Evolutionary conservation across 164 flowering plant genomes (phyloP).

Genomic region (Piper longum): DNA sequence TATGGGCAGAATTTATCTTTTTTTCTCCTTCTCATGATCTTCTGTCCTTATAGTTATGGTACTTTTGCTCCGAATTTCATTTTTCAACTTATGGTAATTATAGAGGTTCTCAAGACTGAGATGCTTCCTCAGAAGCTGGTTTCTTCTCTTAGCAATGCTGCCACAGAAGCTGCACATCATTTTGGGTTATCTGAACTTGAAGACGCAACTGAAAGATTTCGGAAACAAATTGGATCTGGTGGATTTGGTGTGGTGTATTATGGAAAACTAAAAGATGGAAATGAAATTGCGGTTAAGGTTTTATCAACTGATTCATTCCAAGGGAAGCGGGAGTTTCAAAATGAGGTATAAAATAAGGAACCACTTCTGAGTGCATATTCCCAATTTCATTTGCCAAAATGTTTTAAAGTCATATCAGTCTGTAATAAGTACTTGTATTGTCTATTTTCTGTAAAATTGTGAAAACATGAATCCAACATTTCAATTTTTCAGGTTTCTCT

Average conservation of each 20-base stretch:
- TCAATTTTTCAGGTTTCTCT: conserved; percentile 50
- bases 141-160: conserved; percentile 37
- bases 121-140: conserved; percentile 33
- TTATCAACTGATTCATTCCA: conserved; percentile 72
- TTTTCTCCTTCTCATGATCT: not conserved
- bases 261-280: conserved; percentile 76
- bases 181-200: conserved; percentile 61
- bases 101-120: conserved; percentile 22
- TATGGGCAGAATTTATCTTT: conserved; percentile 6
- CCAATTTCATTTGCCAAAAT: too few species aligned
- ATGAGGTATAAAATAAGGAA: conserved; percentile 42
- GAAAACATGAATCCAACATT: not conserved
- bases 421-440: too few species aligned
- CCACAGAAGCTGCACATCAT: conserved; percentile 69
- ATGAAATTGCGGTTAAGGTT: conserved; percentile 93
- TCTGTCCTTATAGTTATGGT: not conserved
- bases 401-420: too few species aligned
- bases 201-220: conserved; percentile 68
- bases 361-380: not conserved
- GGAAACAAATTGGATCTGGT: conserved; percentile 84
- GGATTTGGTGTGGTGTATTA: conserved; percentile 93
- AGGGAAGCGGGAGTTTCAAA: conserved; percentile 85
- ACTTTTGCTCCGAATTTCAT: not conserved
- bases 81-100: conserved; percentile 2
- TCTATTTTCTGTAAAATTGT: too few species aligned